Evolutionary conservation across 805 yeast genomes (phyloP), one percentile per base, ranked within the genome.

Genomic region (Metschnikowia lochheadii): DNA sequence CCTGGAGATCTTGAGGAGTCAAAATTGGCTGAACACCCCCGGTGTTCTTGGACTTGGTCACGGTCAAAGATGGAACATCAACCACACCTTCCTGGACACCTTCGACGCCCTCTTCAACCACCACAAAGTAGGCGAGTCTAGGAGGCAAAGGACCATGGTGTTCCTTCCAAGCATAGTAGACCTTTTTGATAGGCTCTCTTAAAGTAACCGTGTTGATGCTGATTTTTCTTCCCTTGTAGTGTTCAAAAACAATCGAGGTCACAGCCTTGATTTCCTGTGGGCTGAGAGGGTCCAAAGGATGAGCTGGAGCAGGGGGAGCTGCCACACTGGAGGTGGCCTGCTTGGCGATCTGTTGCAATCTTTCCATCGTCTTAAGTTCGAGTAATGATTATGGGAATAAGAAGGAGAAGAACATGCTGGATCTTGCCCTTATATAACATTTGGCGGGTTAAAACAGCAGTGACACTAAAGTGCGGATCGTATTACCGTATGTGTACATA

Each of bases 11-110:
- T 58, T 75, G 83, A 43, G 84, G 83, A 40, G 91, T 84, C 63
- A 86, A 74, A 54, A 85, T 85, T 55, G 92, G 92, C 68, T 85
- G 89, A 45, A 80, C 85, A 38, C 85, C 87, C 50, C 78, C 80
- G 42, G 78, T 65, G 46, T 74, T 66, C 56, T 75, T 75, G 55
- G 78, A 67, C 49, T 76, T 75, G 44, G 78, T 67, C 33, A 86
- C 71, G 43, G 68, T 64, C 58, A 72, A 68, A 46, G 79, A 66
- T 35, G 72, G 72, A 47, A 86, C 64, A 63, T 83, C 85, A 55
- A 84, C 85, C 40, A 81, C 71, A 66, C 90, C 91, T 64, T 87
- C 92, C 59, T 80, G 81, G 52, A 85, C 76, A 59, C 89, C 90
- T 46, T 76, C 67, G 49, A 72, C 75, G 43, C 81, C 88, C 32